Conservation (phyloP, 495 filamentous ascomycete genomes). For the Delitschia confertaspora region DNA sequence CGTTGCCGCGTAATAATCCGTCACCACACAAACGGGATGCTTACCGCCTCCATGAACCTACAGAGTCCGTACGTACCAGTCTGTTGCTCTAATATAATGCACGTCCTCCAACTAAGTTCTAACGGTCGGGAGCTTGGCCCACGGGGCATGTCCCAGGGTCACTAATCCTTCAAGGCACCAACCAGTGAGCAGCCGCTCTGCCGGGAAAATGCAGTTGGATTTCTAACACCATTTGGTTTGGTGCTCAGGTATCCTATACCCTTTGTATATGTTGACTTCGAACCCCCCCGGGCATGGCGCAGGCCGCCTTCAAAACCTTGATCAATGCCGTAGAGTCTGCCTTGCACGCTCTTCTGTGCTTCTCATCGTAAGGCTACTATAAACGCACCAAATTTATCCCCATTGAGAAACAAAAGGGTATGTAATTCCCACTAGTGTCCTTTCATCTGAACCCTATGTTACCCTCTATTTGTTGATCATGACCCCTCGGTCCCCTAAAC, state of each 20-base stretch:
- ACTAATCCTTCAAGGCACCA: conserved; percentile 29
- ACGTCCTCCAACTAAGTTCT: conserved; percentile 23
- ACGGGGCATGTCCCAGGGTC: conserved; percentile 10
- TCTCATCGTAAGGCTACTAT: conserved; percentile 22
- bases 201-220: conserved; percentile 27
- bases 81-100: conserved; percentile 6
- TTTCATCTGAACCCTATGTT: conserved; percentile 17
- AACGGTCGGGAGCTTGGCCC: conserved; percentile 27
- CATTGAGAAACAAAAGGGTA: conserved; percentile 23
- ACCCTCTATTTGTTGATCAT: conserved; percentile 19
- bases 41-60: conserved; percentile 1
- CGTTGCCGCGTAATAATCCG: too few species aligned
- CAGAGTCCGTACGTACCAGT: conserved; percentile 7
- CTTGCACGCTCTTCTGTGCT: conserved; percentile 14
- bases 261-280: conserved; percentile 20
- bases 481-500: conserved; percentile 28
- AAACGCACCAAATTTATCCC: conserved; percentile 14
- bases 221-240: conserved; percentile 11
- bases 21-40: conserved; percentile 4
- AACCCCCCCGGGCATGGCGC: conserved; percentile 19
- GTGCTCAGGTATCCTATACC: conserved; percentile 21
- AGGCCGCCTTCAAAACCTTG: conserved; percentile 17
- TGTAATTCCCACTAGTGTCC: conserved; percentile 20
- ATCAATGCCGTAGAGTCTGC: conserved; percentile 18
- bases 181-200: conserved; percentile 22